Base-by-base conservation (phyloP, 108 stramenopile species). In the Skeletonema tropicum region DNA sequence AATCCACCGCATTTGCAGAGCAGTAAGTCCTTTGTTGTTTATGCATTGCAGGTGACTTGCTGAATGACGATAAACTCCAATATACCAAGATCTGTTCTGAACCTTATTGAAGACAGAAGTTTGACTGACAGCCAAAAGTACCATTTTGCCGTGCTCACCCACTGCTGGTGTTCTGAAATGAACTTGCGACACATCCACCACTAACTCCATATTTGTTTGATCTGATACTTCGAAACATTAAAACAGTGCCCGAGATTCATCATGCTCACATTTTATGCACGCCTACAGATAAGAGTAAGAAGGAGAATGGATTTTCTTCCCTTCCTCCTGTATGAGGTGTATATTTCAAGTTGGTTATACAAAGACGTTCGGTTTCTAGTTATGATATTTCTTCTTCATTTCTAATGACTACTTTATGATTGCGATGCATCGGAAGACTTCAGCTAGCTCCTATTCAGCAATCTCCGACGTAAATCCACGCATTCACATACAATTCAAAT, bases 1-100 rank as follows among this genome's bases (percentile, higher is more conserved):
- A 83, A 83, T 36, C 82, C 82, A 3, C 82, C 82, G 5, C 73
- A 83, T 65, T 67, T 79, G 57, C 82, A 83, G 49, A 74, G 72
- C 6, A 79, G 38, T 39, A 39, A 39, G 38, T 39, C 10, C 2
- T 3, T 39, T 39, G 38, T 39, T 39, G 38, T 39, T 9, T 39
- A 39, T 39, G 10, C 11, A 12, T 39, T 39, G 38, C 11, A 39
- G 11, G 38, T 12, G 10, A 39, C 38, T 39, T 39, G 38, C 38
- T 39, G 38, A 39, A 39, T 39, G 38, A 39, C 38, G 38, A 39
- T 39, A 9, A 39, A 39, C 38, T 12, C 10, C 38, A 39, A 39
- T 39, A 39, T 39, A 39, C 11, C 38, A 39, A 39, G 38, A 39
- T 39, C 38, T 39, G 38, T 39, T 39, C 38, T 39, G 38, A 39